Evolutionary conservation across 108 stramenopile species (phyloP).

Genomic region (Conticribra guillardii): DNA sequence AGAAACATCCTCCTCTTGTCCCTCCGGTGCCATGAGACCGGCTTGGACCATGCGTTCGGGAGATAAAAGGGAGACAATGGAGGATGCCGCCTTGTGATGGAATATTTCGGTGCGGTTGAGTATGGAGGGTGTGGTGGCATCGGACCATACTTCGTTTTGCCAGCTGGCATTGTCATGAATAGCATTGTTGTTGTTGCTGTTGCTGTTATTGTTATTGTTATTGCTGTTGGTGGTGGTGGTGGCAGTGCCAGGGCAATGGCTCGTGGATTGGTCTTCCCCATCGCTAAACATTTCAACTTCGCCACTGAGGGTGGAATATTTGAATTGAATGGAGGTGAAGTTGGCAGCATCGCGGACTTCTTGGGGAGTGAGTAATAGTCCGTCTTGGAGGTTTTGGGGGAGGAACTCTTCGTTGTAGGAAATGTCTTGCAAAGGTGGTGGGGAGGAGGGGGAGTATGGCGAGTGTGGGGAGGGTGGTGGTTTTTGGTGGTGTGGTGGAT

Average conservation of each 20-base stretch:
- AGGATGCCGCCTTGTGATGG: slow-evolving; percentile 64
- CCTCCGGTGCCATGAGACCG: slow-evolving; percentile 30
- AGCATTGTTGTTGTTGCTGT: not conserved
- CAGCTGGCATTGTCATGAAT: slow-evolving; percentile 5
- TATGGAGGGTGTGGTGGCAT: slow-evolving; percentile 29
- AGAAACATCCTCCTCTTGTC: slow-evolving; percentile 16
- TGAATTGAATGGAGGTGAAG: slow-evolving; percentile 43
- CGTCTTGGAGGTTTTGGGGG: slow-evolving; percentile 3
- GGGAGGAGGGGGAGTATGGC: not conserved
- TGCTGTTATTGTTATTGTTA: not conserved
- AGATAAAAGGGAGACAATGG: slow-evolving; percentile 55
- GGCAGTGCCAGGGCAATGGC: not conserved
- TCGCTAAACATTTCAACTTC: slow-evolving; percentile 46
- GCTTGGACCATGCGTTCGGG: slow-evolving; percentile 31
- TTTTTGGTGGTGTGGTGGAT: not conserved
- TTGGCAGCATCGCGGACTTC: slow-evolving; percentile 47
- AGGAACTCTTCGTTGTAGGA: slow-evolving; percentile 5
- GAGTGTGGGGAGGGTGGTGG: not conserved
- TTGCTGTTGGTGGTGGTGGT: not conserved
- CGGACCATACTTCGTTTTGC: slow-evolving; percentile 41
- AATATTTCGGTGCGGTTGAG: slow-evolving; percentile 49
- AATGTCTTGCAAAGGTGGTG: not conserved
- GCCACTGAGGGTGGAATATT: slow-evolving; percentile 10
- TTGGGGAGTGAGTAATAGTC: slow-evolving; percentile 11
- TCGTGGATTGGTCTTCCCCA: not conserved